Percentiles rank a stretch among this genome's conserved stretches.
phyloP scores from a whole-genome alignment of 2,329 filamentous ascomycete species.

The Diaporthe vaccinii region DNA sequence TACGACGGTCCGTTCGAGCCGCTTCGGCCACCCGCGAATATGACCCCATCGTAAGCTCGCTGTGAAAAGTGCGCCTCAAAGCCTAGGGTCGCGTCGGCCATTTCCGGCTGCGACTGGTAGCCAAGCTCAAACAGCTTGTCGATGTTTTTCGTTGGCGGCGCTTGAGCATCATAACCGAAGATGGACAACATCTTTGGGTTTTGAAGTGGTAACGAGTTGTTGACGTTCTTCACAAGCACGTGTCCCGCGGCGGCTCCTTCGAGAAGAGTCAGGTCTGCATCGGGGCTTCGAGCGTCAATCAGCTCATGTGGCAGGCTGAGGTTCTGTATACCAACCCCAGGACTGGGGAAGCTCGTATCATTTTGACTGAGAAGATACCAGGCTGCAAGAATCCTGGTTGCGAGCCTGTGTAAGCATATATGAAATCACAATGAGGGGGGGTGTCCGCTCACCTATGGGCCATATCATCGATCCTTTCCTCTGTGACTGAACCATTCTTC shows the following conservation, averaged over 20 bases:
- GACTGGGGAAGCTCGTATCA: conserved; percentile 57
- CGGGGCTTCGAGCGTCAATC: conserved; percentile 63
- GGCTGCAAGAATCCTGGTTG: conserved; percentile 70
- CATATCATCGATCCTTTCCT: conserved; percentile 83
- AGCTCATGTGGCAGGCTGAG: conserved; percentile 62
- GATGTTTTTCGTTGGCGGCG: conserved; percentile 62
- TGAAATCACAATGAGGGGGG: conserved; percentile 45
- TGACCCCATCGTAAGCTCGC: conserved; percentile 64
- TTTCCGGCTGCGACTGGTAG: conserved; percentile 61
- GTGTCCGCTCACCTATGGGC: conserved; percentile 72
- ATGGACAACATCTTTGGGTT: conserved; percentile 69
- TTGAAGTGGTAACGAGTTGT: conserved; percentile 73
- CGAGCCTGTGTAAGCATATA: background rate
- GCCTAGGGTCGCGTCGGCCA: conserved; percentile 59
- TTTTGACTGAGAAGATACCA: conserved; percentile 71
- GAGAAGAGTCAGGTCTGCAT: conserved; percentile 59
- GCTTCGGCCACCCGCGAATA: conserved; percentile 65
- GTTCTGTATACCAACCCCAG: conserved; percentile 71
- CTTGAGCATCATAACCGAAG: conserved; percentile 74
- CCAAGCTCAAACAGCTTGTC: conserved; percentile 59
- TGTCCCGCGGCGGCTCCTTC: conserved; percentile 73
- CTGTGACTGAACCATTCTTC: conserved; percentile 80
- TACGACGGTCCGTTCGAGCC: conserved; percentile 65
- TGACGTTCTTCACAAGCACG: conserved; percentile 82
- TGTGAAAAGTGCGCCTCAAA: conserved; percentile 61